Percentiles rank a stretch among this genome's conserved stretches.
These are phyloP conservation scores for Colletotrichum simmondsii DNA, from an alignment of 2,329 filamentous ascomycete genomes.

Conservation along the genomic window DNA sequence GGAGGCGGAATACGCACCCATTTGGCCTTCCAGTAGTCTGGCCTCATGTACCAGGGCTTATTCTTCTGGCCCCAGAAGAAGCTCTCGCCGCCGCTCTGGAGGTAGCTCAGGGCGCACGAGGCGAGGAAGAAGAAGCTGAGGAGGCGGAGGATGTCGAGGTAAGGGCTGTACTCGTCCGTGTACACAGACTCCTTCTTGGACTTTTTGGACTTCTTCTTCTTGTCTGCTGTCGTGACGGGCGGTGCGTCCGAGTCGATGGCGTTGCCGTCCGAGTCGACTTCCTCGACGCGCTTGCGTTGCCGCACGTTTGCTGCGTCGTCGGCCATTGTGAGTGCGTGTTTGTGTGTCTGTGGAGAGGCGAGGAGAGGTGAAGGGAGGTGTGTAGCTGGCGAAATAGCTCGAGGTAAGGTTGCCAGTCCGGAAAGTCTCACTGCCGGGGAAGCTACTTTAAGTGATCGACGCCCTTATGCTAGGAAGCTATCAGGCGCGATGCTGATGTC, in stretches of 20 bases:
- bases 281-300: conserved; percentile 53
- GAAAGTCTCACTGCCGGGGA: background rate
- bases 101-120: conserved; percentile 78
- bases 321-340: conserved; percentile 43
- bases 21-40: conserved; percentile 68
- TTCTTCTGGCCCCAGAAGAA: conserved; percentile 74
- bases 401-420: background rate
- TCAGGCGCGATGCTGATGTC: background rate
- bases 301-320: conserved; percentile 49
- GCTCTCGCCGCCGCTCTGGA: conserved; percentile 77
- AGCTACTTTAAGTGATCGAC: background rate
- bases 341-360: background rate
- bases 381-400: background rate
- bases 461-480: background rate
- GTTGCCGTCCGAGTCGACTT: conserved; percentile 42
- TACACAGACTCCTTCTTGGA: conserved; percentile 33
- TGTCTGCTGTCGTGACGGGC: conserved; percentile 36
- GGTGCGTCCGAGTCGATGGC: conserved; percentile 39
- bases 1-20: conserved; percentile 60
- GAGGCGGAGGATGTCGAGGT: conserved; percentile 76
- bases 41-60: conserved; percentile 70
- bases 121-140: conserved; percentile 74
- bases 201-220: conserved; percentile 41
- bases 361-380: background rate
- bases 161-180: conserved; percentile 65